Base-by-base conservation (phyloP, 2,329 filamentous ascomycete species). In the Aureobasidium sp. region DNA sequence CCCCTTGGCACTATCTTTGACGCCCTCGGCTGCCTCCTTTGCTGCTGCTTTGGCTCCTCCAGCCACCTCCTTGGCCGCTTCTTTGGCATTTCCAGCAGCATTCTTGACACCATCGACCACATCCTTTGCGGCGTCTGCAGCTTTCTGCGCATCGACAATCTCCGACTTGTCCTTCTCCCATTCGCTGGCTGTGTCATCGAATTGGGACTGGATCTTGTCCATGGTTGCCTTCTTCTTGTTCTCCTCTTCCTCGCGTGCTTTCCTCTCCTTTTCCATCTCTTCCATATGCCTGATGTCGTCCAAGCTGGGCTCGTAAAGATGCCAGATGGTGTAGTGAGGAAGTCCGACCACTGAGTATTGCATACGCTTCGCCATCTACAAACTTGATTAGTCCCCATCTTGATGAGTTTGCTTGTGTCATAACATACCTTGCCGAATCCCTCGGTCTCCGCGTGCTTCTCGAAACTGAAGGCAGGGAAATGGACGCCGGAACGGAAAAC, bases 291-390 rank as follows among this genome's bases (percentile, higher is more conserved):
- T 87, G 65, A 97, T 90, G 70, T 99, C 94, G 70, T 99, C 94
- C 16, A 97, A 90, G 69, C 91, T 96, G n/a, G 94, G 94, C 75
- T 99, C 94, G 78, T 99, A 99, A 70, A 99, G 81, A 86, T 99
- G 94, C 94, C 94, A 99, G 66, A 99, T 97, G 1, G 91, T 96
- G 75, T 99, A 99, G 73, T 99, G 94, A 7, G 94, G 94, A 50
- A 99, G 81, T 34, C 94, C 94, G 62, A 99, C 89, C 21, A 99
- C 94, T 0, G 92, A 96, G 71, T 90, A 97, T 63, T 89, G 83
- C 94, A 99, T 97, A 63, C 90, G 87, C 75, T 91, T 94, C 16
- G 94, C 90, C 94, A 99, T 99, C 92, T 96, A 63, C 6, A 65
- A 21, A 50, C 15, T n/a, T 16, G 42, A 65, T 76, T 61, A 77